Base-by-base conservation (phyloP, 495 filamentous ascomycete species). In the Bombardia bombarda region DNA sequence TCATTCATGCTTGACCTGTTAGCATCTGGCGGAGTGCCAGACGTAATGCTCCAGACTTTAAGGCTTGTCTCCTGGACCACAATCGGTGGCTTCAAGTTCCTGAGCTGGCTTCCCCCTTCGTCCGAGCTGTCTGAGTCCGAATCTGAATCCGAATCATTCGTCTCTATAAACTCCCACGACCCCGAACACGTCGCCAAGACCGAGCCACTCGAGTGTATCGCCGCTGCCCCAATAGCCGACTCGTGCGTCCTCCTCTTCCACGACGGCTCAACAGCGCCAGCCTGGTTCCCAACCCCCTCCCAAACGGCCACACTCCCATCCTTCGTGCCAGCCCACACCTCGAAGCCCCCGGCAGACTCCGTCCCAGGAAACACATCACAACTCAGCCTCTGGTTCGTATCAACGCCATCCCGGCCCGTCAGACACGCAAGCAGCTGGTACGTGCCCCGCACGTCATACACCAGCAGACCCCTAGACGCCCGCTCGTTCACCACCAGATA, bases 401-500 rank as follows among this genome's bases (percentile, higher is more conserved):
- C 3, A 18, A 7, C 37, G 0, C 87, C 83, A 17, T 74, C 70
- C 23, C 92, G 74, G 0, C 90, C 87, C 12, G 63, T 66, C 39
- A 96, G 66, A 63, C 75, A 80, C 13, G 78, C 81, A 6, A 98
- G 65, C 51, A 82, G 60, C 51, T 77, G 72, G 1, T 82, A 75
- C 7, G 78, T 76, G 4, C 83, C 82, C 12, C 93, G 74, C 21
- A 96, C 69, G 65, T 98, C 92, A 65, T 89, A 96, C 2, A 95
- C 73, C 38, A 86, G 57, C 8, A 95, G 57, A 5, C 80, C 83
- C 30, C 75, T 70, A 38, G 86, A 83, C 51, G 77, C 78, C 25
- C 93, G 74, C 69, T 97, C 93, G n/a, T 80, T 84, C 13, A 94
- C 77, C 52, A 86, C 81, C 24, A 98, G 63, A 63, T 95, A 97